phyloP scores from a whole-genome alignment of 208 protist genomes.

The Leishmania major region DNA sequence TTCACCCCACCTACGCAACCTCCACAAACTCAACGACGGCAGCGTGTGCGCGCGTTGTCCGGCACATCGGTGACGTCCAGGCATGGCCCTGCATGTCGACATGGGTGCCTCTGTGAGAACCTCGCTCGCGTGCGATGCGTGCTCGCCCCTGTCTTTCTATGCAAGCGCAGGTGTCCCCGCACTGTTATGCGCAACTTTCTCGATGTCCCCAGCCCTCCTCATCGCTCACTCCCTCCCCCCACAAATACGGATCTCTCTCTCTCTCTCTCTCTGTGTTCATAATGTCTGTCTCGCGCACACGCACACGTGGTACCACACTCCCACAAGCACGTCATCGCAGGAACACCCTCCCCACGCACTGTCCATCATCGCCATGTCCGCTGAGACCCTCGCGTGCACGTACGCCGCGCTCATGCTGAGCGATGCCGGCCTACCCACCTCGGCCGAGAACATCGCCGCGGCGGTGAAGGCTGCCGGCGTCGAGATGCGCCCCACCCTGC shows the following conservation, averaged over 20 bases:
- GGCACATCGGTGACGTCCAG: background rate
- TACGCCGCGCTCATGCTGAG: conserved; percentile 82
- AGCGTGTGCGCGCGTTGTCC: too few relatives aligned
- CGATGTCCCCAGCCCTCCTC: background rate
- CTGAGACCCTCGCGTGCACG: conserved; percentile 81
- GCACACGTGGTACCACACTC: background rate
- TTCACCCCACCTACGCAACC: too few relatives aligned
- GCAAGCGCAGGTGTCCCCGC: background rate
- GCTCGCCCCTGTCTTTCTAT: background rate
- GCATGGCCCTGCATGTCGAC: background rate
- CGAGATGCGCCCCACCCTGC: conserved; percentile 67
- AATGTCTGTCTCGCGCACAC: background rate
- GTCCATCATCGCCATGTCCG: conserved; percentile 38
- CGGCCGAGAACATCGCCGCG: conserved; percentile 73
- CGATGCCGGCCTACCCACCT: conserved; percentile 73
- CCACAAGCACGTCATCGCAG: background rate
- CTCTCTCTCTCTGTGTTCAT: background rate
- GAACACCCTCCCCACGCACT: background rate
- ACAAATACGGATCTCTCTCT: background rate
- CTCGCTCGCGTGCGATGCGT: background rate
- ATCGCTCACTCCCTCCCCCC: background rate
- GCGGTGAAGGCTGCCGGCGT: conserved; percentile 76
- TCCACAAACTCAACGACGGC: too few relatives aligned
- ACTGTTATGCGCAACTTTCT: background rate
- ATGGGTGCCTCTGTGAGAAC: background rate